Conservation (phyloP, 2,329 filamentous ascomycete species). For the Zalaria sp. region DNA sequence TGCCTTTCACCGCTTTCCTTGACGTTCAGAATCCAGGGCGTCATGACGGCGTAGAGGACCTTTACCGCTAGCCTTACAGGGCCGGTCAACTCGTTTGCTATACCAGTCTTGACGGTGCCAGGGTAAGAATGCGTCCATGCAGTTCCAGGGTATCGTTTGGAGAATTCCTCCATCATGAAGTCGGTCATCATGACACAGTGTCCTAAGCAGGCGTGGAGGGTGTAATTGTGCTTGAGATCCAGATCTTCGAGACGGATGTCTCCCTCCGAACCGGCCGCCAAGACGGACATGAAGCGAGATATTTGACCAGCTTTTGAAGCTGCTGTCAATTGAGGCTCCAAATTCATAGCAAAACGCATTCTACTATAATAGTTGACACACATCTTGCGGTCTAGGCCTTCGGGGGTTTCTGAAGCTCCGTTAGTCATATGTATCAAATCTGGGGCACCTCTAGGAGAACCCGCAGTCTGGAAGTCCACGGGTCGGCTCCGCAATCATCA, state of each 20-base stretch:
- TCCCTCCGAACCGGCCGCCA: constrained; percentile 39
- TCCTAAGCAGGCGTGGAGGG: constrained; percentile 20
- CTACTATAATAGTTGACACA: constrained; percentile 44
- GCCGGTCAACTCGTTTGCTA: constrained; percentile 22
- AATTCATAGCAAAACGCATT: constrained; percentile 40
- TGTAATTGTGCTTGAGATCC: constrained; percentile 24
- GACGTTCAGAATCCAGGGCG: constrained; percentile 22
- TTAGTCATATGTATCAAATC: not conserved
- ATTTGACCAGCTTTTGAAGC: constrained; percentile 25
- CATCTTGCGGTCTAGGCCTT: constrained; percentile 40
- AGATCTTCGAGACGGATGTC: constrained; percentile 33
- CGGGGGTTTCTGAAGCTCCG: constrained; percentile 34
- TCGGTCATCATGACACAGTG: constrained; percentile 35
- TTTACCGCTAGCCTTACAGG: constrained; percentile 18
- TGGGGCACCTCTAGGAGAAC: too few relatives aligned
- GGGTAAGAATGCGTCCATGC: constrained; percentile 38
- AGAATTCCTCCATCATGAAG: constrained; percentile 37
- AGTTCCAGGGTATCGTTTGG: constrained; percentile 29
- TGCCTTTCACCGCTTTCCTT: constrained; percentile 32
- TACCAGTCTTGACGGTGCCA: constrained; percentile 31
- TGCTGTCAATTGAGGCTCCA: constrained; percentile 40
- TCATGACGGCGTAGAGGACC: constrained; percentile 21
- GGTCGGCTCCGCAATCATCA: too few relatives aligned
- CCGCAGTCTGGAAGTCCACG: too few relatives aligned
- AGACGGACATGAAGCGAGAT: constrained; percentile 41